Percentiles rank a stretch among this genome's conserved stretches.
These are phyloP conservation scores for Gautieria morchelliformis DNA, from an alignment of 768 basidiomycete genomes.

Conservation along the genomic window DNA sequence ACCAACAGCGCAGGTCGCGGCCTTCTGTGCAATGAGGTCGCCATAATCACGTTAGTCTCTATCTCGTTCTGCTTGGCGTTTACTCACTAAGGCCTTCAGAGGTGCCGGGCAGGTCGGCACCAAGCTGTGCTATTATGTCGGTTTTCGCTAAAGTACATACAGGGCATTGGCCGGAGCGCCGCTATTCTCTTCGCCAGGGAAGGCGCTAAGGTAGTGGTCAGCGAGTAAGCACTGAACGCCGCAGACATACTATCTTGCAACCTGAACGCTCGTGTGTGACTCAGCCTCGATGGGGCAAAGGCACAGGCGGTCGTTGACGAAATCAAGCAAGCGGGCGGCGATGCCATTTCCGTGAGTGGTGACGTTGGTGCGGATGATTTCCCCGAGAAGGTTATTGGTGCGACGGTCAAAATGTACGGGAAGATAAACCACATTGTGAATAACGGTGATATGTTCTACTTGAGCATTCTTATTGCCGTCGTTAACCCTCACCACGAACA, in stretches of 20 bases:
- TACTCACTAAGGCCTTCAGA: background rate
- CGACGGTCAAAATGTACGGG: slow-evolving; percentile 71
- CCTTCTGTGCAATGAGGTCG: slow-evolving; percentile 66
- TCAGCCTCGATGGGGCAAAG: slow-evolving; percentile 64
- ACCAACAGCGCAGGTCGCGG: slow-evolving; percentile 42
- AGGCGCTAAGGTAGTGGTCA: slow-evolving; percentile 78
- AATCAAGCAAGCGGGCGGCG: slow-evolving; percentile 64
- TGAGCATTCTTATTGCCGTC: background rate
- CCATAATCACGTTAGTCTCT: slow-evolving; percentile 56
- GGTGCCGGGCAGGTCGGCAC: slow-evolving; percentile 59
- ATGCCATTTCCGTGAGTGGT: slow-evolving; percentile 64
- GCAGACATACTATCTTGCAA: background rate
- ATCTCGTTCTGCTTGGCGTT: background rate
- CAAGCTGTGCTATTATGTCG: slow-evolving; percentile 1
- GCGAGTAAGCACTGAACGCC: slow-evolving; percentile 45
- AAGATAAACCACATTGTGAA: slow-evolving; percentile 84
- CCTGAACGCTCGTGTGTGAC: background rate
- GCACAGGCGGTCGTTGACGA: slow-evolving; percentile 59
- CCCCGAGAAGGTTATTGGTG: slow-evolving; percentile 66
- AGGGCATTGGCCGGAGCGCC: slow-evolving; percentile 73
- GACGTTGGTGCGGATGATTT: slow-evolving; percentile 81
- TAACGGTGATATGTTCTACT: slow-evolving; percentile 39
- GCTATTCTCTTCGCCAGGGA: slow-evolving; percentile 77
- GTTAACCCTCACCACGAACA: background rate
- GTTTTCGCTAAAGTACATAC: slow-evolving; percentile 6